Conservation (phyloP, 2,329 filamentous ascomycete genomes). For the Geosmithia flava region DNA sequence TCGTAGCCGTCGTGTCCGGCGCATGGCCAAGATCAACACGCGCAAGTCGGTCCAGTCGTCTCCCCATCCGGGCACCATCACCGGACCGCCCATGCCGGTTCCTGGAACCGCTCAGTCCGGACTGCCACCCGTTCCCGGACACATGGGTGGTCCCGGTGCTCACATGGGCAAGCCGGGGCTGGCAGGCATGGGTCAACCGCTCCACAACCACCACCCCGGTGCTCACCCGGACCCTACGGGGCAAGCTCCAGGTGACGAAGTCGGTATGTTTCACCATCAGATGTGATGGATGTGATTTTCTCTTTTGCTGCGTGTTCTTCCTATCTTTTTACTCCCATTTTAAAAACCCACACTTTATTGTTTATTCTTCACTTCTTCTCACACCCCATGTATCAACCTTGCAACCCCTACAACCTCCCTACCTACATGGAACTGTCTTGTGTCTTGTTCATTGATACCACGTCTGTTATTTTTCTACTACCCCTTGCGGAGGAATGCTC, state of each 20-base stretch:
- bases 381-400: neutral
- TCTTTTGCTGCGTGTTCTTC: slow-evolving; percentile 14
- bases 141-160: slow-evolving; percentile 43
- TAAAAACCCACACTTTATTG: too few relatives aligned
- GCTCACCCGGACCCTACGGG: slow-evolving; percentile 31
- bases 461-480: slow-evolving; percentile 1
- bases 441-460: slow-evolving; percentile 4
- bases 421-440: neutral
- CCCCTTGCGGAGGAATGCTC: slow-evolving; percentile 1
- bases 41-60: slow-evolving; percentile 58
- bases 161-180: slow-evolving; percentile 56
- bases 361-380: too few relatives aligned
- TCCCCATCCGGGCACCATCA: slow-evolving; percentile 40
- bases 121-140: slow-evolving; percentile 48
- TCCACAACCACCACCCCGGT: slow-evolving; percentile 53
- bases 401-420: neutral
- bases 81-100: slow-evolving; percentile 47
- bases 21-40: slow-evolving; percentile 92
- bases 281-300: slow-evolving; percentile 55
- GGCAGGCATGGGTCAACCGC: slow-evolving; percentile 49
- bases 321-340: slow-evolving; percentile 10
- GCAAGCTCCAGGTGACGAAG: slow-evolving; percentile 63
- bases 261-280: slow-evolving; percentile 97
- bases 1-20: slow-evolving; percentile 79
- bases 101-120: slow-evolving; percentile 38